Conservation (phyloP, 2,329 filamentous ascomycete genomes). For the Colletotrichum sp. region DNA sequence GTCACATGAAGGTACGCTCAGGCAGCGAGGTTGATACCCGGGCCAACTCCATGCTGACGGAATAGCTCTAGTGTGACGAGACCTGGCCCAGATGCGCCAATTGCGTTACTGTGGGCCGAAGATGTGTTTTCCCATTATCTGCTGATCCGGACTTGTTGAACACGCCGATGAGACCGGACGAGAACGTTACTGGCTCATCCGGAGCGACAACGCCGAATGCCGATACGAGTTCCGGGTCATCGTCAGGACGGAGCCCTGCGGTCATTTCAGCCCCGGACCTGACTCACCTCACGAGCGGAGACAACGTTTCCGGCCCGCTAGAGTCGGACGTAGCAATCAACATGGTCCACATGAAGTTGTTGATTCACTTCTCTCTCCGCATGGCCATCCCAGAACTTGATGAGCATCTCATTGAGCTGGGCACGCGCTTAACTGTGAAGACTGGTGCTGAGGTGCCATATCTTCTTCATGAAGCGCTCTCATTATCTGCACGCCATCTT, state of each 20-base stretch:
- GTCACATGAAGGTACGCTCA: constrained; percentile 34
- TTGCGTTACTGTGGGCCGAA: constrained; percentile 30
- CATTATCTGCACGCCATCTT: constrained; percentile 40
- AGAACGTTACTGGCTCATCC: not conserved
- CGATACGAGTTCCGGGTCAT: not conserved
- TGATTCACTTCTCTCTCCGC: not conserved
- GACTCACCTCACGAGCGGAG: not conserved
- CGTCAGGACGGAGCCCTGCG: not conserved
- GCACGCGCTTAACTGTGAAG: constrained; percentile 27
- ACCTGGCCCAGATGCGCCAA: constrained; percentile 30
- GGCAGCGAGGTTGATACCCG: not conserved
- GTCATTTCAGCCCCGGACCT: not conserved
- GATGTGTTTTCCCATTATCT: constrained; percentile 26
- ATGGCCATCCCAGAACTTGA: constrained; percentile 18
- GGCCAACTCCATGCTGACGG: not conserved
- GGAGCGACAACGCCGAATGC: not conserved
- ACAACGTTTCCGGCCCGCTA: not conserved
- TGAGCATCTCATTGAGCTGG: constrained; percentile 21
- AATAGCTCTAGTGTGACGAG: constrained; percentile 29
- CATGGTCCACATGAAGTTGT: not conserved
- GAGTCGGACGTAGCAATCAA: not conserved
- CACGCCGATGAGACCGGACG: not conserved
- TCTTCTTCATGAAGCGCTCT: constrained; percentile 39
- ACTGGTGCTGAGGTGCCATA: constrained; percentile 32
- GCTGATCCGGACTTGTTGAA: not conserved